Percentiles rank a stretch among this genome's conserved stretches.
These are phyloP conservation scores for Danielia oregonensis DNA, from an alignment of 805 yeast genomes.

Conservation along the genomic window DNA sequence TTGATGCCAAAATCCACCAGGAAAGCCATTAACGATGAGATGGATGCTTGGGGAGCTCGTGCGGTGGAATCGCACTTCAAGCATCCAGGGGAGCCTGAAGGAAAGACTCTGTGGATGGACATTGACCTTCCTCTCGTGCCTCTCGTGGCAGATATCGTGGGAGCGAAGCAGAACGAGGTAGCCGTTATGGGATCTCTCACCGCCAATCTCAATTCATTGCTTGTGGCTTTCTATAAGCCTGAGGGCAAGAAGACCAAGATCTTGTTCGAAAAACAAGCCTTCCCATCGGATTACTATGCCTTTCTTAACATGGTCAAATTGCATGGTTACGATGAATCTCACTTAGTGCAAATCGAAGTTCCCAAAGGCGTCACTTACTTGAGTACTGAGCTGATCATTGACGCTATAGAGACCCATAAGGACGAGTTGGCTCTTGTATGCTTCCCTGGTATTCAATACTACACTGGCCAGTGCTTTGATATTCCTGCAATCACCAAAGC, in stretches of 20 bases:
- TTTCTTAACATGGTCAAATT: slow-evolving; percentile 67
- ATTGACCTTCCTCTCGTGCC: slow-evolving; percentile 76
- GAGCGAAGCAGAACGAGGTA: slow-evolving; percentile 72
- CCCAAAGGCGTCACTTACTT: slow-evolving; percentile 54
- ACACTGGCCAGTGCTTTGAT: slow-evolving; percentile 85
- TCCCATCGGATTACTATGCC: slow-evolving; percentile 91
- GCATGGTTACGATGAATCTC: slow-evolving; percentile 47
- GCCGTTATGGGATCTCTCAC: slow-evolving; percentile 88
- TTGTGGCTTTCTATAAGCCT: slow-evolving; percentile 75
- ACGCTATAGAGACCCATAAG: slow-evolving; percentile 49
- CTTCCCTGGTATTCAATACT: slow-evolving; percentile 87
- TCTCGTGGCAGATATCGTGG: slow-evolving; percentile 68
- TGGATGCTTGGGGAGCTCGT: slow-evolving; percentile 75
- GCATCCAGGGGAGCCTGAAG: slow-evolving; percentile 48
- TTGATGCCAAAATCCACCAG: slow-evolving; percentile 72
- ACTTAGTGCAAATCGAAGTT: slow-evolving; percentile 63
- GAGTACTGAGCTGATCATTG: slow-evolving; percentile 59
- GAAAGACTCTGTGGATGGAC: slow-evolving; percentile 73
- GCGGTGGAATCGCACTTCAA: slow-evolving; percentile 85
- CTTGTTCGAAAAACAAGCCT: slow-evolving; percentile 80
- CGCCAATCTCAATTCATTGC: slow-evolving; percentile 69
- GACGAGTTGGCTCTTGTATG: slow-evolving; percentile 69
- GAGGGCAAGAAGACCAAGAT: slow-evolving; percentile 57
- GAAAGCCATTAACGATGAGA: slow-evolving; percentile 56
- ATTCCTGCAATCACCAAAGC: slow-evolving; percentile 63